A percentile compares a stretch with the other conserved stretches of the same genome.
These are phyloP conservation scores for Phaeosphaeriaceae sp. DNA, from an alignment of 2,329 filamentous ascomycete species.

Conservation along the genomic window DNA sequence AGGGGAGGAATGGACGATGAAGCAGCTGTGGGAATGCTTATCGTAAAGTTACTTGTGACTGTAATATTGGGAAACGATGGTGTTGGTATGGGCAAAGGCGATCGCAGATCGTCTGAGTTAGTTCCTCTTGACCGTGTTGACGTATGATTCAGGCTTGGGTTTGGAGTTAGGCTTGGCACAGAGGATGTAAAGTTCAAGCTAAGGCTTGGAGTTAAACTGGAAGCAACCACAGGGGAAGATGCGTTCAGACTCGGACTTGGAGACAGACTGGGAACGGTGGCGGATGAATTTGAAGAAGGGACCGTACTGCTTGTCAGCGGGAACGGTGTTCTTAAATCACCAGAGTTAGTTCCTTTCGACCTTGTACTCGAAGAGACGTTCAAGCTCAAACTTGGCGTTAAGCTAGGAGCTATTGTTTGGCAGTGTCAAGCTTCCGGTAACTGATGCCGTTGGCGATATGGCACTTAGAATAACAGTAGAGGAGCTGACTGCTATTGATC, in stretches of 20 bases:
- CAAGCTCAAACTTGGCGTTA: background rate
- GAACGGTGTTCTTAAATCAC: background rate
- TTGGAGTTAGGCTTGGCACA: background rate
- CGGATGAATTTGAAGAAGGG: too few species aligned
- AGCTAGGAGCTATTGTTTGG: constrained; percentile 2
- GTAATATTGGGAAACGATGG: background rate
- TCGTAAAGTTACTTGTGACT: too few species aligned
- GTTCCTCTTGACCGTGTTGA: background rate
- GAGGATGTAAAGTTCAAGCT: background rate
- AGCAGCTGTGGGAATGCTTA: too few species aligned
- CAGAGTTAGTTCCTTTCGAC: background rate
- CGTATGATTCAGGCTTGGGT: background rate
- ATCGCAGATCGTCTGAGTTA: background rate
- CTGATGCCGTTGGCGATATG: constrained; percentile 1
- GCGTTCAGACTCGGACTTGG: background rate
- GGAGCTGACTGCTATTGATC: constrained; percentile 9
- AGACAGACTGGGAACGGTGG: too few species aligned
- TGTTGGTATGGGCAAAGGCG: background rate
- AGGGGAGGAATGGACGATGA: background rate
- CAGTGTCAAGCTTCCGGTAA: too few species aligned
- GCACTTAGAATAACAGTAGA: constrained; percentile 10
- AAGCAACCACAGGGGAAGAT: too few species aligned
- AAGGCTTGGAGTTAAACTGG: too few species aligned
- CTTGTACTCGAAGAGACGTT: constrained; percentile 3
- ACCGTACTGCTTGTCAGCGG: background rate